Evolutionary conservation across 306 rosid genomes (phyloP).

Genomic region (Lathyrus aphaca): DNA sequence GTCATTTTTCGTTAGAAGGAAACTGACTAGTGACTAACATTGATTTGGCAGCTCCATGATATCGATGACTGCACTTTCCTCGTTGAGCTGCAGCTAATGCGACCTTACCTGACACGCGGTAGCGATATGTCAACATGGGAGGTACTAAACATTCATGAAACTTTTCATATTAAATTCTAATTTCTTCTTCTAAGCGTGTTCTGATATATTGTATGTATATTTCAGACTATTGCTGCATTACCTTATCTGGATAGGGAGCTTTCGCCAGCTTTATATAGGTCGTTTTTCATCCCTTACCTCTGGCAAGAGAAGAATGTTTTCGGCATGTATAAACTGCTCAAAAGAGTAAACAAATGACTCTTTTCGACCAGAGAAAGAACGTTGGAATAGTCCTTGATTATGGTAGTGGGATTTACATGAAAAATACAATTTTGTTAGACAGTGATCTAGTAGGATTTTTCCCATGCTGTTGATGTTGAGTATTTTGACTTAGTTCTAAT

Average conservation of each 20-base stretch:
- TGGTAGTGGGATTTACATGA: constrained; percentile 8
- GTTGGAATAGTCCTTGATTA: constrained; percentile 8
- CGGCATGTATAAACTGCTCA: constrained; percentile 86
- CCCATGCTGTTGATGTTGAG: constrained; percentile 13
- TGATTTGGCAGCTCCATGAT: constrained; percentile 65
- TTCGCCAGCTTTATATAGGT: constrained; percentile 81
- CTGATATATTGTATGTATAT: not conserved
- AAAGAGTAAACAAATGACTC: constrained; percentile 56
- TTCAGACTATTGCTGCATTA: constrained; percentile 75
- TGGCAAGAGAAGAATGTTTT: constrained; percentile 90
- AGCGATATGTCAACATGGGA: constrained; percentile 85
- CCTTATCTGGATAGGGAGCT: constrained; percentile 93
- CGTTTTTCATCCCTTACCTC: constrained; percentile 86
- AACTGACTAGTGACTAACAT: constrained; percentile 37
- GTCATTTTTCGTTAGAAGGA: constrained; percentile 11
- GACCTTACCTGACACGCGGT: constrained; percentile 86
- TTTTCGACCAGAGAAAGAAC: not conserved
- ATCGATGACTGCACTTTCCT: constrained; percentile 81
- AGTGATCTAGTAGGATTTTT: constrained; percentile 23
- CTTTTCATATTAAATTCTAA: not conserved
- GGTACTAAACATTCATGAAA: constrained; percentile 51
- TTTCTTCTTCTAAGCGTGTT: constrained; percentile 1
- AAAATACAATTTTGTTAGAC: constrained; percentile 37
- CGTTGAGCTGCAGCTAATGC: constrained; percentile 82
- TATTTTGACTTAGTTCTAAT: constrained; percentile 36